A percentile compares a stretch with the other conserved stretches of the same genome.
Evolutionary conservation across 495 filamentous ascomycete species (phyloP).

Genomic region (Lophium mytilinum): DNA sequence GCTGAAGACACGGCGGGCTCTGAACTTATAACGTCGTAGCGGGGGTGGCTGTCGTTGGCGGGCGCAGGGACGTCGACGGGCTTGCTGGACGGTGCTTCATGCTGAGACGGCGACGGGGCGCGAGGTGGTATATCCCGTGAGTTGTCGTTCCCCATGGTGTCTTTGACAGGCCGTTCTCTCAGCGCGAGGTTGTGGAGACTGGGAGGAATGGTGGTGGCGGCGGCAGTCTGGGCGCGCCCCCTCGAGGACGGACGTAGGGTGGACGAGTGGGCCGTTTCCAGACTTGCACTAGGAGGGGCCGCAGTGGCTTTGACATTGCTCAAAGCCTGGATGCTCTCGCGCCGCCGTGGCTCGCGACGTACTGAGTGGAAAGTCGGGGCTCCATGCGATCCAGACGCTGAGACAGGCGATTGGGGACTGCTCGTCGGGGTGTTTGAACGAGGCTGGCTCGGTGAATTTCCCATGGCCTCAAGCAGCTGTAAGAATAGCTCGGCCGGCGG

Average conservation of each 20-base stretch:
- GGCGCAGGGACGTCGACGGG: conserved; percentile 17
- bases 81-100: conserved; percentile 12
- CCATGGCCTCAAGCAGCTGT: conserved; percentile 13
- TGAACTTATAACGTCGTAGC: conserved; percentile 12
- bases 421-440: conserved; percentile 5
- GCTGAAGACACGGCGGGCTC: conserved; percentile 21
- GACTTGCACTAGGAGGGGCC: conserved; percentile 29
- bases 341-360: conserved; percentile 24
- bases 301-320: conserved; percentile 25
- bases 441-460: conserved; percentile 18
- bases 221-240: conserved; percentile 16
- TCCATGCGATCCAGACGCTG: conserved; percentile 13
- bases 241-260: conserved; percentile 12
- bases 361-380: conserved; percentile 3
- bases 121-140: neutral
- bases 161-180: neutral
- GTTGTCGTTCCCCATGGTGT: conserved; percentile 25
- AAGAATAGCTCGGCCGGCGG: neutral
- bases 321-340: conserved; percentile 28
- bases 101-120: neutral
- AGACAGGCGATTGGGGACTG: conserved; percentile 23
- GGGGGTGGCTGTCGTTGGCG: neutral
- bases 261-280: conserved; percentile 20
- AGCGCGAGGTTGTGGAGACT: conserved; percentile 1
- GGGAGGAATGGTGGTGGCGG: conserved; percentile 16